These are phyloP conservation scores for Tricladium varicosporioides DNA, from an alignment of 2,329 filamentous ascomycete species.

Conservation along the genomic window DNA sequence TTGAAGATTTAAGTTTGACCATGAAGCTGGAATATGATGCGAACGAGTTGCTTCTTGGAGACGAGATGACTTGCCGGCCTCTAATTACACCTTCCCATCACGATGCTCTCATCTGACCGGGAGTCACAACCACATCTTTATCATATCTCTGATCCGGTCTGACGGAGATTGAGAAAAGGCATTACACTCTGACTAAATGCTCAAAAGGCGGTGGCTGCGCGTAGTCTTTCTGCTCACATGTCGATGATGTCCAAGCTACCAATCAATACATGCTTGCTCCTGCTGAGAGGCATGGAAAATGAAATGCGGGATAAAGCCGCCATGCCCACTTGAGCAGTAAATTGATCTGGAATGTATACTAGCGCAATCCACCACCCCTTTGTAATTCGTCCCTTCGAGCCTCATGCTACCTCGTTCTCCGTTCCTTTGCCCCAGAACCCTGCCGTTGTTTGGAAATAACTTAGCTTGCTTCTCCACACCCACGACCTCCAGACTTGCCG, in stretches of 20 bases:
- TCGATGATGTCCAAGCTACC: background rate
- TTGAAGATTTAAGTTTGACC: background rate
- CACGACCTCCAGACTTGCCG: background rate
- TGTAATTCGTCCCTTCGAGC: background rate
- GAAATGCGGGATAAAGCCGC: background rate
- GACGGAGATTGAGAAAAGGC: background rate
- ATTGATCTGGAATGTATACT: background rate
- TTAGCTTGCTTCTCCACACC: conserved; percentile 1
- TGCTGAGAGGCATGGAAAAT: background rate
- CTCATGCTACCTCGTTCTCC: background rate
- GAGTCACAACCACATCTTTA: background rate
- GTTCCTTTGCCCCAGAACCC: background rate
- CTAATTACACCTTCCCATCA: background rate
- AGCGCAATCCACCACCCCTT: background rate
- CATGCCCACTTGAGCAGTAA: background rate
- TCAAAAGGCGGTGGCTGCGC: background rate
- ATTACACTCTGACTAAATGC: background rate
- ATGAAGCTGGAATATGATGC: background rate
- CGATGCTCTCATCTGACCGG: background rate
- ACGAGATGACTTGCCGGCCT: background rate
- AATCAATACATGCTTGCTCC: background rate
- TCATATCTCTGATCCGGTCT: background rate
- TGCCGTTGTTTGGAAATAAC: background rate
- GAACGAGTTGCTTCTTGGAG: background rate
- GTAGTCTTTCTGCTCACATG: background rate